Evolutionary conservation across 2,329 filamentous ascomycete genomes (phyloP).

Genomic region (Incumbomyces lentus): DNA sequence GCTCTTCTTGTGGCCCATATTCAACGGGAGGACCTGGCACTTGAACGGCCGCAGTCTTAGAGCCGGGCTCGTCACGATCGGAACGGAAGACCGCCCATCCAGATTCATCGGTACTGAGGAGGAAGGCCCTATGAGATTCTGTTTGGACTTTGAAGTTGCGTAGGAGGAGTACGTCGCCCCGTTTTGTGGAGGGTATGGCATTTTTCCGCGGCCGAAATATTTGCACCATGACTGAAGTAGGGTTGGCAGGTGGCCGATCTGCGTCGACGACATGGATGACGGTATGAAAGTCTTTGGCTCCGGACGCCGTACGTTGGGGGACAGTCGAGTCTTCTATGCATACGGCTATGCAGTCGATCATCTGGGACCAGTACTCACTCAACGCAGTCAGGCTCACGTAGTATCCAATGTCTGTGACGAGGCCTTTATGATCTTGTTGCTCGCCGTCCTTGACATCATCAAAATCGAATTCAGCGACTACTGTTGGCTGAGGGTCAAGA

Average conservation of each 20-base stretch:
- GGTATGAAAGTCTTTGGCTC: conserved; percentile 31
- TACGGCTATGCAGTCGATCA: conserved; percentile 34
- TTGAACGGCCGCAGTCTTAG: conserved; percentile 10
- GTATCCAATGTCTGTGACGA: conserved; percentile 32
- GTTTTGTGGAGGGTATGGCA: conserved; percentile 28
- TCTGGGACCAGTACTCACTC: conserved; percentile 30
- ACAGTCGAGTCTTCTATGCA: conserved; percentile 24
- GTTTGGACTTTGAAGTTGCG: conserved; percentile 37
- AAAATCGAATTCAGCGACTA: too few species aligned
- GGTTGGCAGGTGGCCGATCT: conserved; percentile 25
- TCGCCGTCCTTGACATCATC: too few species aligned
- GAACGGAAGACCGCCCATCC: conserved; percentile 37
- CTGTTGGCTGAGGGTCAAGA: too few species aligned
- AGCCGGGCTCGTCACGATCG: neutral
- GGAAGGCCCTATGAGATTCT: conserved; percentile 29
- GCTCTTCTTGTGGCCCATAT: conserved; percentile 28
- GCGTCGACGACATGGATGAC: conserved; percentile 35
- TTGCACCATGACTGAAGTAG: conserved; percentile 28
- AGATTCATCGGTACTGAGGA: conserved; percentile 33
- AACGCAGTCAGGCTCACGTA: conserved; percentile 34
- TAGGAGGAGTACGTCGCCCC: conserved; percentile 35
- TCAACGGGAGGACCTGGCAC: conserved; percentile 32
- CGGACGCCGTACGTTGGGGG: conserved; percentile 25
- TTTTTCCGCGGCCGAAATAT: conserved; percentile 32
- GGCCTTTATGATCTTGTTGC: too few species aligned